Base-by-base conservation (phyloP, 1,139 yeast species). In the Yamadazyma sp. region DNA sequence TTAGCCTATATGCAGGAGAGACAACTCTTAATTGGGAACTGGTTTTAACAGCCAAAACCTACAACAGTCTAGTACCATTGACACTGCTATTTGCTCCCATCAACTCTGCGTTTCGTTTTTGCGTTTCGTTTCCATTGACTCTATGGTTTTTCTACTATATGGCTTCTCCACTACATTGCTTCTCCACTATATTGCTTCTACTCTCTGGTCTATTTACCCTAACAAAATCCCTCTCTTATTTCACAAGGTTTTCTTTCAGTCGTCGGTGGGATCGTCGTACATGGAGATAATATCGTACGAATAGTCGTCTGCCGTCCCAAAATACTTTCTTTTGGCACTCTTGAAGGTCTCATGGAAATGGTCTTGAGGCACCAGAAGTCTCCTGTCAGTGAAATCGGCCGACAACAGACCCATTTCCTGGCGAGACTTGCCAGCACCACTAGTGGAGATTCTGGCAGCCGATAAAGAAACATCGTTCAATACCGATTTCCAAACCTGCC, bases 371-470 rank as follows among this genome's bases (percentile, higher is more conserved):
- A n/a, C n/a, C n/a, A n/a, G n/a, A n/a, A n/a, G n/a, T n/a, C n/a
- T 15, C 32, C 7, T 37, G 29, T 18, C 43, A 9, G 46, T 51
- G 36, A 65, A 64, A 46, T 66, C 73, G 11, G 67, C 56, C 10
- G 52, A 47, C 33, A 58, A 46, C 32, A 54, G 53, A 16, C 48
- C 44, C 35, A 54, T 56, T 15, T 57, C 57, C 35, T 5, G 56
- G 39, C 26, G 46, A 13, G 42, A 39, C 6, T 26, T 50, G 6
- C 63, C 57, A 4, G 54, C 35, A 4, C 58, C 55, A 0, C 80
- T 80, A 8, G 73, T 71, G 1, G 80, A 75, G 6, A 71, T 54
- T 36, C 74, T 48, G 2, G 81, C 82, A 0, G 82, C 82, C 21
- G 70, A 66, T 39, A 75, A 57, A 1, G 81, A 73, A 2, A 70